Evolutionary conservation across 768 basidiomycete genomes (phyloP).

Genomic region (Podaxis rugospora): DNA sequence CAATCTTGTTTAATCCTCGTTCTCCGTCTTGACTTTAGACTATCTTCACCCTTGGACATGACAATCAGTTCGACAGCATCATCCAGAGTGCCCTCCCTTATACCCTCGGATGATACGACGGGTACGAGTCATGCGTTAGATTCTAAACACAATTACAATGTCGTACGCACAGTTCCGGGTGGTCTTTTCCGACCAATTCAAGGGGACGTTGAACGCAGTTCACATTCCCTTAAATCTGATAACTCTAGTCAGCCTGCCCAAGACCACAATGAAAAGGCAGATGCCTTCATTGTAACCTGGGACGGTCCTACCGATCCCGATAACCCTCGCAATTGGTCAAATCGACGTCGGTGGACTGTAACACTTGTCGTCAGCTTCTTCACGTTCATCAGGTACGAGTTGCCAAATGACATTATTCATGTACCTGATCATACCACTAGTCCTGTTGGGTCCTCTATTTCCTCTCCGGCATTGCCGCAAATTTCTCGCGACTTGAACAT

Average conservation of each 20-base stretch:
- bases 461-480: constrained; percentile 23
- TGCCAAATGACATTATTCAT: constrained; percentile 71
- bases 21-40: not conserved
- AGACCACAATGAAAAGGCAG: not conserved
- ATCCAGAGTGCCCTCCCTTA: not conserved
- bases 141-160: not conserved
- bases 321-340: constrained; percentile 63
- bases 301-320: constrained; percentile 54
- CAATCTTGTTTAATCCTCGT: not conserved
- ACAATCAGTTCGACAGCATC: not conserved
- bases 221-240: not conserved
- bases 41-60: not conserved
- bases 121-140: not conserved
- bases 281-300: constrained; percentile 32
- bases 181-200: not conserved
- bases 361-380: constrained; percentile 60
- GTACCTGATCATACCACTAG: constrained; percentile 16
- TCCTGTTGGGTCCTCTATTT: constrained; percentile 30
- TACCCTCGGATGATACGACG: constrained; percentile 1
- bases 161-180: not conserved
- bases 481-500: constrained; percentile 25
- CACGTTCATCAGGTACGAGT: constrained; percentile 63
- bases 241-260: not conserved
- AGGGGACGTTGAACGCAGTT: not conserved
- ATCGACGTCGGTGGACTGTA: constrained; percentile 56